Conservation (phyloP, 2,329 filamentous ascomycete genomes). For the Grosmannia penicillata region DNA sequence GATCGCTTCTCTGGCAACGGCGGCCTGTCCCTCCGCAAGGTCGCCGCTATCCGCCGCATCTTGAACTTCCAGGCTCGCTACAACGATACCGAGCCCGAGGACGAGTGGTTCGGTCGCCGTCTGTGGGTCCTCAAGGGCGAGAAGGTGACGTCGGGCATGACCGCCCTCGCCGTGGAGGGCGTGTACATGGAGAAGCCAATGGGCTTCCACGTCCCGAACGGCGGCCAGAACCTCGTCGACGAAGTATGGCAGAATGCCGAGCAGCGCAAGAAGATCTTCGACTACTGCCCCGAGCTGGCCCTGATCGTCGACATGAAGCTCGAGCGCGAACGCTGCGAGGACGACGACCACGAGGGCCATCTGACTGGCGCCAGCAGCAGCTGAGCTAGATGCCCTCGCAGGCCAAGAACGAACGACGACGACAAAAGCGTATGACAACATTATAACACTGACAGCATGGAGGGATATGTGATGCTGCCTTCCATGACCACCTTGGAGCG, state of each 20-base stretch:
- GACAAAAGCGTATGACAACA: not conserved
- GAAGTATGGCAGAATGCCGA: constrained; percentile 30
- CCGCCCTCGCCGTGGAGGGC: constrained; percentile 33
- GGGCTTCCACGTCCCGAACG: constrained; percentile 36
- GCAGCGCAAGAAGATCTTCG: constrained; percentile 31
- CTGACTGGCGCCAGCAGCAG: constrained; percentile 4
- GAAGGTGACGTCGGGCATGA: constrained; percentile 26
- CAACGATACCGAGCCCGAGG: constrained; percentile 35
- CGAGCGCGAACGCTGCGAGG: constrained; percentile 29
- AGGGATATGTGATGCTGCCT: not conserved
- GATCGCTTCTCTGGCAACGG: constrained; percentile 36
- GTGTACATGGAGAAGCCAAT: constrained; percentile 34
- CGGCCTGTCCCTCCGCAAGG: constrained; percentile 36
- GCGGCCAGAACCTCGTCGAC: constrained; percentile 24
- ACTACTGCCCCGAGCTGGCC: constrained; percentile 41
- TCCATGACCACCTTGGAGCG: not conserved
- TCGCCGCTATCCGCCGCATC: constrained; percentile 33
- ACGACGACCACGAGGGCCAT: constrained; percentile 17
- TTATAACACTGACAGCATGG: no score
- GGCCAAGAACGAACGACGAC: not conserved
- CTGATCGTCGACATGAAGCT: constrained; percentile 43
- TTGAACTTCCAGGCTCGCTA: constrained; percentile 33
- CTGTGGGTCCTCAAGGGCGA: constrained; percentile 31
- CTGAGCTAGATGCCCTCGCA: not conserved
- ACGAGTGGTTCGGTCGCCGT: constrained; percentile 38